A percentile compares a stretch with the other conserved stretches of the same genome.
Evolutionary conservation across 2,329 filamentous ascomycete species (phyloP).

Genomic region (Fusarium sp.): DNA sequence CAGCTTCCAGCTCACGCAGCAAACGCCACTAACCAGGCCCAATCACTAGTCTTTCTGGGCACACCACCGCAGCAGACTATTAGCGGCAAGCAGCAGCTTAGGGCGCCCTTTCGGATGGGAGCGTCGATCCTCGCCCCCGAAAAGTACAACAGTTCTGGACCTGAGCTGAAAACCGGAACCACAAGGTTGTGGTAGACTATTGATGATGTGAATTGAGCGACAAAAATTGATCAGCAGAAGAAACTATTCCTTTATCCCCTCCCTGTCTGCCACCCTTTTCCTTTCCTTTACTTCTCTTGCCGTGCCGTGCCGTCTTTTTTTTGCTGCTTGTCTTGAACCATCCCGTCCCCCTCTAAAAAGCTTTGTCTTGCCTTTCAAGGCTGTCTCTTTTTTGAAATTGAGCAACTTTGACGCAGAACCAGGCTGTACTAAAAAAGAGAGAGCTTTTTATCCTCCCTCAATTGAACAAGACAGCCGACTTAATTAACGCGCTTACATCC

Average conservation of each 20-base stretch:
- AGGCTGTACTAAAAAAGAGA: neutral
- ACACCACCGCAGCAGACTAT: conserved; percentile 27
- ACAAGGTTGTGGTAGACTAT: neutral
- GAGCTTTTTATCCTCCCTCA: neutral
- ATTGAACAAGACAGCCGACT: neutral
- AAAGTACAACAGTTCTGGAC: neutral
- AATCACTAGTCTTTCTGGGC: conserved; percentile 29
- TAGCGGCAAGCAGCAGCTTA: conserved; percentile 26
- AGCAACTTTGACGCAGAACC: neutral
- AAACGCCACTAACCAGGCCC: conserved; percentile 35
- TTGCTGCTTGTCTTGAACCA: neutral
- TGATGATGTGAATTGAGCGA: neutral
- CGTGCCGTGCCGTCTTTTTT: neutral
- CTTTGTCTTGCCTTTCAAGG: neutral
- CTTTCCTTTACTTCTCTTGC: neutral
- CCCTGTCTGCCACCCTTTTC: neutral
- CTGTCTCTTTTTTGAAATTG: neutral
- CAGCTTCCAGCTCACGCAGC: conserved; percentile 16
- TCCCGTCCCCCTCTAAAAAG: neutral
- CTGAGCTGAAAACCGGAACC: neutral
- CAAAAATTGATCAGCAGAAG: neutral
- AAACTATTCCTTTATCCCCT: neutral
- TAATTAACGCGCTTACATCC: neutral
- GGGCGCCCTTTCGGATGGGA: neutral
- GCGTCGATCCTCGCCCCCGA: neutral